phyloP scores from a whole-genome alignment of 1,284 basidiomycete genomes.

The Neolentinus lepideus region DNA sequence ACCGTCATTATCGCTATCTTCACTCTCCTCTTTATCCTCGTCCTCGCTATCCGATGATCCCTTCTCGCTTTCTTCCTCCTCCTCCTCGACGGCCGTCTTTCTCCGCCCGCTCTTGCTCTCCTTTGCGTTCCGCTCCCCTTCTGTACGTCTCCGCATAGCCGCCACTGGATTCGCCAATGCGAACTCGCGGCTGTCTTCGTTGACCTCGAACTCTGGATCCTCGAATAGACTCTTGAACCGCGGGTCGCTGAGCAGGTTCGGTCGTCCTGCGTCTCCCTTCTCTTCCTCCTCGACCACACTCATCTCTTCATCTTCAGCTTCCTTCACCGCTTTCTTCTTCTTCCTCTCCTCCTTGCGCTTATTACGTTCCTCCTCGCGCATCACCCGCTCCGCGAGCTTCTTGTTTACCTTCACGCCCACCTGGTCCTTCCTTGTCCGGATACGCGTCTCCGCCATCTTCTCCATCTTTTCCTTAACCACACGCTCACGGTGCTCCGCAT shows the following conservation, averaged over 20 bases:
- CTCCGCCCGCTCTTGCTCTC: conserved; percentile 19
- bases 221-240: conserved; percentile 92
- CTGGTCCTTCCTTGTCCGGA: conserved; percentile 67
- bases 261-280: conserved; percentile 25
- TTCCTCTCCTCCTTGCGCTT: conserved; percentile 57
- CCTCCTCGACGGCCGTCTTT: conserved; percentile 84
- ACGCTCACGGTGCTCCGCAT: conserved; percentile 89
- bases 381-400: conserved; percentile 81
- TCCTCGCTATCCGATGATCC: conserved; percentile 3
- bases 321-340: conserved; percentile 31
- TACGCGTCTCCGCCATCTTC: conserved; percentile 88
- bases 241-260: conserved; percentile 74
- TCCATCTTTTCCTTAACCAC: conserved; percentile 87
- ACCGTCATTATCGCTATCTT: neutral
- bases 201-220: conserved; percentile 92
- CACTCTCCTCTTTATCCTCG: neutral
- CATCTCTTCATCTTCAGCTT: conserved; percentile 32
- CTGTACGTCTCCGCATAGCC: neutral
- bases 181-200: conserved; percentile 83
- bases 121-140: neutral
- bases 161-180: conserved; percentile 79
- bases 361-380: conserved; percentile 67
- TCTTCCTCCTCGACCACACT: conserved; percentile 29
- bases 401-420: conserved; percentile 85
- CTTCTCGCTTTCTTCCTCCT: conserved; percentile 84